Base-by-base conservation (phyloP, 225 moss, liverwort and hornwort species). In the Physcomitrellopsis africana region DNA sequence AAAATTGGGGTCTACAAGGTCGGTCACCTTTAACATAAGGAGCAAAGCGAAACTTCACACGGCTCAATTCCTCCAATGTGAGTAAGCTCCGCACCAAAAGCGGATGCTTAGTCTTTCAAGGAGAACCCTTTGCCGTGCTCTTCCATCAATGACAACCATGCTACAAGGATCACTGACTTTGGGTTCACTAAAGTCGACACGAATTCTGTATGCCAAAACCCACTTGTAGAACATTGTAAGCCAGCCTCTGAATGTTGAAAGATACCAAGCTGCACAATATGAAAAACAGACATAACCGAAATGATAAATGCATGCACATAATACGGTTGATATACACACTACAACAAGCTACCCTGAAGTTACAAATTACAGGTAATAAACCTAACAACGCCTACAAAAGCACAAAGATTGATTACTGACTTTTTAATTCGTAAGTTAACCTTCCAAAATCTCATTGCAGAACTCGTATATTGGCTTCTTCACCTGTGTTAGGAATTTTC, bases 401-500 rank as follows among this genome's bases (percentile, higher is more conserved):
- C 42, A 79, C 67, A 27, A 20, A 67, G 67, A 68, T 41, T 51
- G 46, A 58, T 56, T 72, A 72, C 65, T 16, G 49, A 78, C 72
- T 47, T 78, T 65, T 22, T 12, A 58, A 78, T 48, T 49, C 72
- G 63, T 67, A 60, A 51, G 51, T 74, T 17, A 65, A 74, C 59
- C 64, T 60, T 18, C 65, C 26, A 59, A 69, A 54, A 47, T 41
- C 22, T 60, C 51, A 66, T 44, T 60, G 67, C 41, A 41, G 23
- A 63, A 67, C 60, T 45, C 70, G 61, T 55, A n/a, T 19, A 69
- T 75, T 48, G 57, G 46, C 64, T 71, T 27, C 55, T 63, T 60
- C 49, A 63, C 52, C 47, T 29, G 29, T 11, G 17, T 70, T 68
- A 89, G 4, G 82, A 73, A 24, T 88, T 85, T 68, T 94, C 92